Evolutionary conservation across 192 early-diverging fungal genomes (phyloP).

Genomic region (Coemansia sp.): DNA sequence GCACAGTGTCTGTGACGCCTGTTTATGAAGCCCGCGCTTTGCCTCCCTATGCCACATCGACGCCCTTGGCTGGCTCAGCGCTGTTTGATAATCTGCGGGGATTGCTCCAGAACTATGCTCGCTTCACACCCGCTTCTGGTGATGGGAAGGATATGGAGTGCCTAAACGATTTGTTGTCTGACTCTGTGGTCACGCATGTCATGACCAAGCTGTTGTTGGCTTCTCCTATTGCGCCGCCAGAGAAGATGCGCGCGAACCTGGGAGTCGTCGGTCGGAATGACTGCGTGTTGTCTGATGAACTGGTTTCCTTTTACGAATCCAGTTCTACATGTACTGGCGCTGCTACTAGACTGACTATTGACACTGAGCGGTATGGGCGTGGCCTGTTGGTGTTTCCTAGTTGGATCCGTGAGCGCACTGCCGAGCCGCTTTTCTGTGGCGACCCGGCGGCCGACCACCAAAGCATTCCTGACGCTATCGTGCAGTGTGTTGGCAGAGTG

Average conservation of each 20-base stretch:
- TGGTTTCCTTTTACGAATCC: slow-evolving; percentile 25
- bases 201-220: slow-evolving; percentile 13
- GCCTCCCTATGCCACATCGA: slow-evolving; percentile 1
- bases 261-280: not conserved
- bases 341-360: slow-evolving; percentile 10
- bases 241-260: not conserved
- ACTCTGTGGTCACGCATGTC: slow-evolving; percentile 11
- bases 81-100: slow-evolving; percentile 15
- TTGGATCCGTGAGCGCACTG: slow-evolving; percentile 82
- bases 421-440: slow-evolving; percentile 79
- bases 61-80: slow-evolving; percentile 21
- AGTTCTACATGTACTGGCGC: slow-evolving; percentile 3
- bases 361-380: slow-evolving; percentile 51
- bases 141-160: not conserved
- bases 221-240: slow-evolving; percentile 6
- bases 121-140: slow-evolving; percentile 12
- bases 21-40: slow-evolving; percentile 57
- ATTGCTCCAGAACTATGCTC: slow-evolving; percentile 14
- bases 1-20: slow-evolving; percentile 75
- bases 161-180: slow-evolving; percentile 1
- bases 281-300: not conserved
- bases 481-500: slow-evolving; percentile 60
- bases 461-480: slow-evolving; percentile 59
- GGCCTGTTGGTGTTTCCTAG: slow-evolving; percentile 63
- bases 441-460: slow-evolving; percentile 63